Evolutionary conservation across 306 rosid genomes (phyloP), one percentile per base, ranked within the genome.

Genomic region (Begonia loranthoides): DNA sequence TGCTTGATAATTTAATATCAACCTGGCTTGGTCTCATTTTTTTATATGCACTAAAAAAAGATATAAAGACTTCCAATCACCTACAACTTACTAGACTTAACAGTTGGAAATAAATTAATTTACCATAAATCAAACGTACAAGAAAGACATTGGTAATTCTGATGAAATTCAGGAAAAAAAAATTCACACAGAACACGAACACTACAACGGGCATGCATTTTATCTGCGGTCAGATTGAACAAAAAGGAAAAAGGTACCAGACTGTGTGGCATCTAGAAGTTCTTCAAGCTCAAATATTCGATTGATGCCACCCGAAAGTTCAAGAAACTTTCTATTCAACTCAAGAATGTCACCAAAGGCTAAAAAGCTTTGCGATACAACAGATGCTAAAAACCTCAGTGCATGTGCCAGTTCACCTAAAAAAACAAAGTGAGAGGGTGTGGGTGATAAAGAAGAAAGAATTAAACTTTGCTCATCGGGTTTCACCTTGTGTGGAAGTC

Each of bases 291-390:
- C 95, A 74, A 79, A 90, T 61, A 90, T 86, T 44, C 99, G 60
- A 73, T 80, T 85, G 70, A 85, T 64, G 54, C 95, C 77, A 28
- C 99, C 99, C 63, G 99, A 90, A 40, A 90, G 95, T 73, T 82
- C 95, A 40, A 82, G 57, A 54, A 90, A 83, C 79, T 83, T 90
- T 14, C 94, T 79, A 73, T 90, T 67, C 78, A 90, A 65, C 70
- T 86, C 95, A 56, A 90, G 94, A 72, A 90, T 90, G 75, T 90
- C 99, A 16, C 99, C 99, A 15, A 90, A 90, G 70, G 99, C 99
- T 67, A 82, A 80, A 80, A 90, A 86, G 86, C 99, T 90, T 77
- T 90, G 99, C 60, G 95, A 85, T 55, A 90, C 99, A 57, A 90
- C 95, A 68, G 99, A 90, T 48, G 99, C 99, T 70, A 90, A 69